Evolutionary conservation across 768 basidiomycete species (phyloP), one percentile per base, ranked within the genome.

Genomic region (Tricholoma furcatifolium): DNA sequence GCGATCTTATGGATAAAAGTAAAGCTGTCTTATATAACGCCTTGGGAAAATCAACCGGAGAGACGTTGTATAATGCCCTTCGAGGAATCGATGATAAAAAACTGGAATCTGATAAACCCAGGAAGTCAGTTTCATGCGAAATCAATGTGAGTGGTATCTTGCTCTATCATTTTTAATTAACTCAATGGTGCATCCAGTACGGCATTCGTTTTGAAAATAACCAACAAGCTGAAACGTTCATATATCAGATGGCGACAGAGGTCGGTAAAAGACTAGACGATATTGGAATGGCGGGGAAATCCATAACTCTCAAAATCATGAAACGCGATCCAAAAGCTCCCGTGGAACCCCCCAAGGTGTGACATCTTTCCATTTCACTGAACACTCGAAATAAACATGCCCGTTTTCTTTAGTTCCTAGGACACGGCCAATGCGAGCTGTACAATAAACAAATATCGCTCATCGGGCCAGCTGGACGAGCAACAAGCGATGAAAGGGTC

Each of bases 121-220:
- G 96, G 60, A 94, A 93, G 67, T 91, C 88, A 6, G 93, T 99
- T 17, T 93, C 90, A 10, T 94, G 91, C 53, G 96, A 98, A 65
- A 90, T 98, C 62, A 99, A 93, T 62, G 94, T 95, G 60, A 65
- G 92, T 78, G 12, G 35, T 38, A 23, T 5, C 43, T 31, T 21
- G 14, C 20, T 10, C 30, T 15, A 4, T 20, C 27, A 27, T 6
- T 24, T n/a, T 7, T 34, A 15, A 38, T 46, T 20, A 6, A 34
- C 24, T 38, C 8, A 44, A 12, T 4, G 18, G 14, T 44, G 15
- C 5, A 34, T 38, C 14, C 50, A 97, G 94, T 99, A 98, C 66
- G 97, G 93, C 0, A 97, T 99, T 50, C 85, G 97, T 3, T 98
- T 98, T 67, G 83, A 88, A 61, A 83, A 83, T 51, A 77, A 85